Conservation (phyloP, 2,329 filamentous ascomycete genomes). For the Hirsutella thompsonii region DNA sequence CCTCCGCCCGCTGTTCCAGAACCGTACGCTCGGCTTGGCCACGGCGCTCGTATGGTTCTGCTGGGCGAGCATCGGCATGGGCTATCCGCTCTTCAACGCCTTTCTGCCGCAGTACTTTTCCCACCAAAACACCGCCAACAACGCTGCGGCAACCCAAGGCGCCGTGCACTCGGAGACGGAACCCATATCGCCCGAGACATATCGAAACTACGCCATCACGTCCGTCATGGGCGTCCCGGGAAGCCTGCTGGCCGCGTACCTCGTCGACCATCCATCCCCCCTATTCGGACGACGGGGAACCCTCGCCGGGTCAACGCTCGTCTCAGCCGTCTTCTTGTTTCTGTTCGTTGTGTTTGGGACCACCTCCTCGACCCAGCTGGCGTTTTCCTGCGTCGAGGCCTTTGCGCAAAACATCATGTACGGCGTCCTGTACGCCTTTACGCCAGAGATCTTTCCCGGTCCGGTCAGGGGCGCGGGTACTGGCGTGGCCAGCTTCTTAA, state of each 20-base stretch:
- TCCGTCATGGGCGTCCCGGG: constrained; percentile 67
- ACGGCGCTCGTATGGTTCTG: constrained; percentile 58
- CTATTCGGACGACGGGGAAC: constrained; percentile 59
- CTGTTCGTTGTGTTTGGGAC: constrained; percentile 49
- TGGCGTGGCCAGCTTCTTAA: constrained; percentile 59
- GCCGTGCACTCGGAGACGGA: constrained; percentile 17
- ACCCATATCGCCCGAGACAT: constrained; percentile 37
- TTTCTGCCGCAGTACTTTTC: constrained; percentile 81
- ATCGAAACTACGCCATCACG: constrained; percentile 75
- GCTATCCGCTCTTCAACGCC: constrained; percentile 78
- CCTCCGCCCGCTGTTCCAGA: constrained; percentile 52
- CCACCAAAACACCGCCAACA: constrained; percentile 35
- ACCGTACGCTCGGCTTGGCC: constrained; percentile 35
- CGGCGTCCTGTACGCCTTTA: constrained; percentile 64
- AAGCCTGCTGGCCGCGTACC: constrained; percentile 59
- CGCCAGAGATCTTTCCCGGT: constrained; percentile 64
- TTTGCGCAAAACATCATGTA: constrained; percentile 70
- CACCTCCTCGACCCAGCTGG: constrained; percentile 44
- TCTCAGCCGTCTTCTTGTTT: constrained; percentile 58
- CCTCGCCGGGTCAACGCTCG: constrained; percentile 52
- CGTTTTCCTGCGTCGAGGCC: constrained; percentile 54
- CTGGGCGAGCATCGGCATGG: constrained; percentile 76
- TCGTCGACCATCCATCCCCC: constrained; percentile 52
- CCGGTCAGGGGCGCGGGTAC: constrained; percentile 60
- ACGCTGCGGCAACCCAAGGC: constrained; percentile 10